Conservation (phyloP, 2,329 filamentous ascomycete species). For the Penicillium capsulatum region DNA sequence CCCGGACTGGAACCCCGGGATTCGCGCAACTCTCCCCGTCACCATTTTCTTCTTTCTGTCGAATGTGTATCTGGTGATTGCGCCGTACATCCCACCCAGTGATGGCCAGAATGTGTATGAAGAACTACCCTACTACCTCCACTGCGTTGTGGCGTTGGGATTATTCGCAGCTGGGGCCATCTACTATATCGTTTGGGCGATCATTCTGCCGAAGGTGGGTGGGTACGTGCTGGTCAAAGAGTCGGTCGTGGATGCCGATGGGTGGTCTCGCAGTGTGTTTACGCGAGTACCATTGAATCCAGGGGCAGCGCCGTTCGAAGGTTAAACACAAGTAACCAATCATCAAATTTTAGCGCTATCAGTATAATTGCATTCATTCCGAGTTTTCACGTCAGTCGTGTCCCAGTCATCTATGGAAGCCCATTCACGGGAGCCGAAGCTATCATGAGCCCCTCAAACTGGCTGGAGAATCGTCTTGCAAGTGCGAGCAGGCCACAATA, state of each 20-base stretch:
- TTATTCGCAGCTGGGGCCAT: slow-evolving; percentile 49
- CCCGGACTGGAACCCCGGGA: slow-evolving; percentile 48
- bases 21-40: slow-evolving; percentile 49
- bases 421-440: slow-evolving; percentile 33
- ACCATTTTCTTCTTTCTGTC: slow-evolving; percentile 51
- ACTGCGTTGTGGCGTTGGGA: slow-evolving; percentile 51
- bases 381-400: slow-evolving; percentile 20
- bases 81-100: slow-evolving; percentile 50
- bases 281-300: slow-evolving; percentile 37
- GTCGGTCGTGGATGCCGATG: slow-evolving; percentile 55
- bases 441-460: slow-evolving; percentile 47
- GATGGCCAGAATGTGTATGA: slow-evolving; percentile 50
- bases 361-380: too few species aligned
- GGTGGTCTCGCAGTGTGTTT: slow-evolving; percentile 60
- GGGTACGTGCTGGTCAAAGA: slow-evolving; percentile 55
- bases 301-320: background rate
- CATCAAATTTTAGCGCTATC: too few species aligned
- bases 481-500: slow-evolving; percentile 22
- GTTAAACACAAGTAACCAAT: too few species aligned
- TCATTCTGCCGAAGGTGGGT: slow-evolving; percentile 44
- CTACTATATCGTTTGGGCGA: slow-evolving; percentile 52
- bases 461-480: slow-evolving; percentile 42
- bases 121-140: slow-evolving; percentile 51
- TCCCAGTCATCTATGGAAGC: slow-evolving; percentile 47
- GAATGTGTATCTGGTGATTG: slow-evolving; percentile 51